Base-by-base conservation (phyloP, 2,329 filamentous ascomycete genomes). In the Aspergillus felis region DNA sequence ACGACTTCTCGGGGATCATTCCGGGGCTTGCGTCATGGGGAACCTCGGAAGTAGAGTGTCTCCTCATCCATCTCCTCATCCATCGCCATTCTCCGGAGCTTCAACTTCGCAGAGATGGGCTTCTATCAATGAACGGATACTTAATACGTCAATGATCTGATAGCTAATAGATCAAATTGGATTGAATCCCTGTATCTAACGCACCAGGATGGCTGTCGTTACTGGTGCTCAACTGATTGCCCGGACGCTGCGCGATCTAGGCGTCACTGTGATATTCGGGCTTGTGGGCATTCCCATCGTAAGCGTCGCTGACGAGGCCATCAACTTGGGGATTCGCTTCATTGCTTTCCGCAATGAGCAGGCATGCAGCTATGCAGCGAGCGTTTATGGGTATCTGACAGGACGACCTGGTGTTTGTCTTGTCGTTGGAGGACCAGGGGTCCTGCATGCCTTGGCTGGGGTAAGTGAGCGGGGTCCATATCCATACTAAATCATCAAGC, bases 341-440 rank as follows among this genome's bases (percentile, higher is more conserved):
- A 79, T 85, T 53, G 82, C 78, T 27, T 85, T 84, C 62, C 74
- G 83, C 29, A 85, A 85, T 61, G 82, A 86, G 62, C 82, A 86
- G 68, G 81, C 83, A 10, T 81, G 80, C 32, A 79, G 78, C 61
- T 85, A 85, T 74, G 82, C 83, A 10, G 82, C 83, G 3, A 82
- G 79, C 50, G 80, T 80, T 5, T 84, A 85, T 76, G 82, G 82
- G 14, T 85, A 84, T 61, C 73, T 85, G 62, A 84, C 81, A 3
- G 82, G 82, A 22, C 77, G 68, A 55, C 82, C 82, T 3, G 83
- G 82, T 3, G 79, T 85, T 9, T 84, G 82, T 65, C 73, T 85
- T 42, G 79, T 83, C n/a, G 82, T 85, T 2, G 83, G 82, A 53
- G 83, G 83, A 8, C 83, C 83, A 7, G 83, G 83, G 24, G 80